phyloP scores from a whole-genome alignment of 257 asterid genomes.

The Avicennia marina region DNA sequence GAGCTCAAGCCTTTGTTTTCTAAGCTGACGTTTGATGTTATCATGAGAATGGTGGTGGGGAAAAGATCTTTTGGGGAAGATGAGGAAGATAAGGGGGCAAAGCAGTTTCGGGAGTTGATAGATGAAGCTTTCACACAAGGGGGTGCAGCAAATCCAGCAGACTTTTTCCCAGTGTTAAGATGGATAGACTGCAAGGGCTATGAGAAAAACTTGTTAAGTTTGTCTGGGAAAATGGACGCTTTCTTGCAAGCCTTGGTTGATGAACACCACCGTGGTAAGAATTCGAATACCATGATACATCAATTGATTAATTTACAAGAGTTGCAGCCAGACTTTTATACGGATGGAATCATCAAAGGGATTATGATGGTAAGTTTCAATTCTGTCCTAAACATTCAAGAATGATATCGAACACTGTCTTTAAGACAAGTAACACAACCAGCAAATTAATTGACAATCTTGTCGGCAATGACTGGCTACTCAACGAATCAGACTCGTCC shows the following conservation, averaged over 20 bases:
- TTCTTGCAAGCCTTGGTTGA: conserved; percentile 49
- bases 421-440: conserved; percentile 15
- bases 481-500: conserved; percentile 27
- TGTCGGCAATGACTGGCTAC: conserved; percentile 13
- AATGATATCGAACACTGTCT: too few species aligned
- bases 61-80: conserved; percentile 47
- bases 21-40: conserved; percentile 37
- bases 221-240: conserved; percentile 27
- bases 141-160: conserved; percentile 30
- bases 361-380: conserved; percentile 38
- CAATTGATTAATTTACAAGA: conserved; percentile 57
- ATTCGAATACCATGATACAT: conserved; percentile 42
- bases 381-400: too few species aligned
- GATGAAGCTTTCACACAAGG: conserved; percentile 21
- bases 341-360: conserved; percentile 49
- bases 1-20: conserved; percentile 27
- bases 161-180: conserved; percentile 33
- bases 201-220: conserved; percentile 30
- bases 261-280: conserved; percentile 24
- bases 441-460: conserved; percentile 15
- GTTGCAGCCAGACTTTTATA: conserved; percentile 46
- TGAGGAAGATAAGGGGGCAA: conserved; percentile 32
- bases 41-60: conserved; percentile 68
- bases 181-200: conserved; percentile 42
- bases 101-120: conserved; percentile 29